phyloP scores from a whole-genome alignment of 345 rosid species.

The Dovyalis caffra region DNA sequence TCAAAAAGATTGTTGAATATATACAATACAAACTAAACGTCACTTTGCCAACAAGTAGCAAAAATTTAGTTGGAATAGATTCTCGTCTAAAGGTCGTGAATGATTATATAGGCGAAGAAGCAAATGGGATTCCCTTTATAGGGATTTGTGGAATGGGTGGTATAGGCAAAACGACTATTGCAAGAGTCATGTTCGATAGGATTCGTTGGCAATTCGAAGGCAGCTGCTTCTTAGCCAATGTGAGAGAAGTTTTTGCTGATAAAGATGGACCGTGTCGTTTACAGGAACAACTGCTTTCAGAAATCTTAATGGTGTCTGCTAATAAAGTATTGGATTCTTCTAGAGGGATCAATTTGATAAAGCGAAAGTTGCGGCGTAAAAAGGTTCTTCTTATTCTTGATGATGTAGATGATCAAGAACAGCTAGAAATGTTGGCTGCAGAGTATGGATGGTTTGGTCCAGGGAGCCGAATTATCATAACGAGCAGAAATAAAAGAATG shows the following conservation, averaged over 20 bases:
- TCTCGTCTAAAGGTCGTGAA: background rate
- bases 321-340: background rate
- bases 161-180: conserved; percentile 1
- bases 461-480: conserved; percentile 19
- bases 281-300: conserved; percentile 4
- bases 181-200: background rate
- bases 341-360: background rate
- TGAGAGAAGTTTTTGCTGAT: conserved; percentile 2
- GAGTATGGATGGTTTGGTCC: background rate
- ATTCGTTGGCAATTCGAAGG: background rate
- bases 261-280: background rate
- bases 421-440: background rate
- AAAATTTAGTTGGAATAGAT: background rate
- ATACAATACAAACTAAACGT: background rate
- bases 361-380: background rate
- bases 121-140: background rate
- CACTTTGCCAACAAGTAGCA: background rate
- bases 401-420: conserved; percentile 5
- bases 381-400: conserved; percentile 15
- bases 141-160: conserved; percentile 11
- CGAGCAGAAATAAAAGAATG: conserved; percentile 4
- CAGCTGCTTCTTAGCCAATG: conserved; percentile 11
- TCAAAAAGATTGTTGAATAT: background rate
- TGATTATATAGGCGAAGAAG: background rate
- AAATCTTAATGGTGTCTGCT: background rate